These are phyloP conservation scores for Trichoderma reesei DNA, from an alignment of 495 filamentous ascomycete genomes.

Conservation along the genomic window DNA sequence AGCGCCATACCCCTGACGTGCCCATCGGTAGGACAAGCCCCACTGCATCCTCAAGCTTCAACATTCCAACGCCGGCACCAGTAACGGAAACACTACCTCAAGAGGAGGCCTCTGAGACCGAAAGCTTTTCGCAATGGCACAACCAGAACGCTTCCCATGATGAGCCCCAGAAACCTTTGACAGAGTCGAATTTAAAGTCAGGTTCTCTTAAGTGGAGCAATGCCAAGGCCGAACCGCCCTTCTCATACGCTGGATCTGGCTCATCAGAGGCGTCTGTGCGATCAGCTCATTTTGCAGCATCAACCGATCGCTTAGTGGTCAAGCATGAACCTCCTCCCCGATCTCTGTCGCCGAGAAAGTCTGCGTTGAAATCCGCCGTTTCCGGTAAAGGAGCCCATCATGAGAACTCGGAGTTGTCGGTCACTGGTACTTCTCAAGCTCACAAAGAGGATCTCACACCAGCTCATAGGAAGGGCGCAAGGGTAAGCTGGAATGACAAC, in stretches of 20 bases:
- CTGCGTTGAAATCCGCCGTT: conserved; percentile 62
- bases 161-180: neutral
- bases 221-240: neutral
- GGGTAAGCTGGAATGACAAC: conserved; percentile 83
- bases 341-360: conserved; percentile 77
- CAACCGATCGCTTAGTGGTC: conserved; percentile 40
- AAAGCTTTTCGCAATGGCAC: neutral
- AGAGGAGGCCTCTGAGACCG: neutral
- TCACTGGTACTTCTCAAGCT: conserved; percentile 13
- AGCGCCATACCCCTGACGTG: neutral
- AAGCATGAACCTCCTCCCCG: conserved; percentile 71
- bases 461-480: conserved; percentile 53
- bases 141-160: neutral
- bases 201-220: neutral
- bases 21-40: neutral
- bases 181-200: neutral
- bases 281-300: conserved; percentile 62
- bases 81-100: neutral
- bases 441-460: conserved; percentile 45
- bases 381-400: conserved; percentile 38
- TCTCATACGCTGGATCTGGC: neutral
- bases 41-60: neutral
- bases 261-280: conserved; percentile 28
- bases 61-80: neutral
- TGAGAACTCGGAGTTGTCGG: conserved; percentile 31